Evolutionary conservation across 805 yeast genomes (phyloP).

Genomic region (Wickerhamomyces mucosus): DNA sequence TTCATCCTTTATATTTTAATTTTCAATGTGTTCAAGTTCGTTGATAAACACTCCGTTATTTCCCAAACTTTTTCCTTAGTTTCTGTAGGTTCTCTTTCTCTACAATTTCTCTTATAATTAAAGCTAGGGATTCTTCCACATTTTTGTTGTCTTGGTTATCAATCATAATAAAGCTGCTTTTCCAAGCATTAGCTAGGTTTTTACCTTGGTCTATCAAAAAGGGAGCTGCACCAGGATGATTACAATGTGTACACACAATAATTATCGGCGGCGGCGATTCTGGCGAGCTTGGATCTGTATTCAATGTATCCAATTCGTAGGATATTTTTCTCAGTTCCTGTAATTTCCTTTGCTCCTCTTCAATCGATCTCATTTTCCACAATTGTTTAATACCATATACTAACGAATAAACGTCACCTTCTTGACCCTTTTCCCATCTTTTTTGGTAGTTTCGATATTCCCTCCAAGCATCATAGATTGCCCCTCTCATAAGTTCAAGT

Average conservation of each 20-base stretch:
- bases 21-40: no score
- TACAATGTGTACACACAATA: constrained; percentile 54
- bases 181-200: constrained; percentile 50
- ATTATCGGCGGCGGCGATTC: constrained; percentile 55
- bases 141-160: constrained; percentile 41
- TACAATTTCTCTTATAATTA: constrained; percentile 50
- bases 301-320: constrained; percentile 22
- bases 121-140: constrained; percentile 47
- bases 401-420: constrained; percentile 55
- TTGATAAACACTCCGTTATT: background rate
- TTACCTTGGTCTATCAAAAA: constrained; percentile 47
- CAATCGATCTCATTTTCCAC: constrained; percentile 35
- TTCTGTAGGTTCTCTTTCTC: constrained; percentile 31
- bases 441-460: constrained; percentile 48
- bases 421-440: constrained; percentile 55
- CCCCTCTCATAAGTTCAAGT: constrained; percentile 38
- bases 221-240: constrained; percentile 52
- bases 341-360: constrained; percentile 22
- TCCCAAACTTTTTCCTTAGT: constrained; percentile 7
- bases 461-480: constrained; percentile 65
- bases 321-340: constrained; percentile 22
- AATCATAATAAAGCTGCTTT: constrained; percentile 54
- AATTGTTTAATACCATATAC: constrained; percentile 47
- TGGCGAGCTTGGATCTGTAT: constrained; percentile 27
- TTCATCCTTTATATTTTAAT: no score